phyloP scores from a whole-genome alignment of 1,139 yeast species.

The Yamadazyma aaseri region DNA sequence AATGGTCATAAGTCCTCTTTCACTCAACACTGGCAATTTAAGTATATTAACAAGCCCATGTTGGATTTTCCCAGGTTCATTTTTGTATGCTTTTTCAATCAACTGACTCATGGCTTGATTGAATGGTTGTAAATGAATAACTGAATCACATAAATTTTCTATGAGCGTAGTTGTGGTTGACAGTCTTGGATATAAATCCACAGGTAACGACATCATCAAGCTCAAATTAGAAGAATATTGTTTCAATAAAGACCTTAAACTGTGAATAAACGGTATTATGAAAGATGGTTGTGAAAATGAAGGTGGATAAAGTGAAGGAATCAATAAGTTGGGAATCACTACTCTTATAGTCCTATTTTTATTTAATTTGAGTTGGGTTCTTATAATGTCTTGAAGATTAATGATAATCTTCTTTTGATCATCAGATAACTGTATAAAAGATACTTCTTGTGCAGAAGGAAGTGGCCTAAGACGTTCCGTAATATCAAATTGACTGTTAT shows the following conservation, averaged over 20 bases:
- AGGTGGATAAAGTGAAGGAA: slow-evolving; percentile 75
- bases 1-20: slow-evolving; percentile 76
- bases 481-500: slow-evolving; percentile 72
- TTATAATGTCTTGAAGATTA: slow-evolving; percentile 43
- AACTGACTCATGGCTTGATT: slow-evolving; percentile 68
- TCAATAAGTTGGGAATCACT: slow-evolving; percentile 71
- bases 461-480: slow-evolving; percentile 69
- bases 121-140: slow-evolving; percentile 78
- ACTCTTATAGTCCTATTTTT: slow-evolving; percentile 56
- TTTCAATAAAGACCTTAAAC: slow-evolving; percentile 55
- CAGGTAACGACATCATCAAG: slow-evolving; percentile 53
- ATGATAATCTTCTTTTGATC: slow-evolving; percentile 25
- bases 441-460: slow-evolving; percentile 60
- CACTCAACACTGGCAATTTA: slow-evolving; percentile 71
- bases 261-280: slow-evolving; percentile 61
- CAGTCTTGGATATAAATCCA: slow-evolving; percentile 65
- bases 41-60: slow-evolving; percentile 83
- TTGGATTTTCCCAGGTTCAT: slow-evolving; percentile 71
- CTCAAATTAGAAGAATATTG: slow-evolving; percentile 47
- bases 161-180: slow-evolving; percentile 48
- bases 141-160: slow-evolving; percentile 66
- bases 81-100: slow-evolving; percentile 65
- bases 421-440: slow-evolving; percentile 45
- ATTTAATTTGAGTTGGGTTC: slow-evolving; percentile 30
- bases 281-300: slow-evolving; percentile 45